Evolutionary conservation across 805 yeast genomes (phyloP), one percentile per base, ranked within the genome.

Genomic region (Candida montana): DNA sequence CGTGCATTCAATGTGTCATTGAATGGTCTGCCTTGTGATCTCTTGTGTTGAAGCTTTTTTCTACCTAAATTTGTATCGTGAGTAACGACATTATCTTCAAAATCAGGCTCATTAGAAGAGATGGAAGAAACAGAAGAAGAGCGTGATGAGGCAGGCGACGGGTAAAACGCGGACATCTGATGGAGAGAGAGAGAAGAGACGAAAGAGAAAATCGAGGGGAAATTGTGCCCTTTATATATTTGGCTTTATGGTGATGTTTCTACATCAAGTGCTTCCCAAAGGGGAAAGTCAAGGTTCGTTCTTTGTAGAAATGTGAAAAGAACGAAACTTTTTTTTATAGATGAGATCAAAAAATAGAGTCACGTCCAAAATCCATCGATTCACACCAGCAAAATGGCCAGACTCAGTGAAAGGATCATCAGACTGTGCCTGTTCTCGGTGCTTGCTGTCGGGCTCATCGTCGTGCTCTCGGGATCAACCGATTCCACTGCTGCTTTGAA

Each of bases 1-100:
- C 59, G 47, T 6, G 59, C 59, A 17, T 50, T 47, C 24, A 57
- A 37, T 11, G 47, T 47, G 13, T 52, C 55, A 27, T 54, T 57
- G 41, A 54, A 57, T 10, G 61, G 61, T 39, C 61, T 46, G 15
- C 61, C 61, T 30, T 57, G 59, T n/a, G 52, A 35, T 35, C 46
- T 54, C 5, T 34, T 34, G 35, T 21, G 29, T 31, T 16, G 50
- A 37, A 20, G 33, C 23, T 33, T 54, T n/a, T n/a, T n/a, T n/a
- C n/a, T n/a, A n/a, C n/a, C n/a, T n/a, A n/a, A n/a, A n/a, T n/a
- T n/a, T n/a, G n/a, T n/a, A n/a, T n/a, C n/a, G n/a, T n/a, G n/a
- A n/a, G n/a, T n/a, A n/a, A n/a, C n/a, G n/a, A n/a, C n/a, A n/a
- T n/a, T n/a, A 12, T 10, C 20, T 19, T 17, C 1, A 20, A 21